These are phyloP conservation scores for Thermoascus crustaceus DNA, from an alignment of 2,329 filamentous ascomycete genomes.

Conservation along the genomic window DNA sequence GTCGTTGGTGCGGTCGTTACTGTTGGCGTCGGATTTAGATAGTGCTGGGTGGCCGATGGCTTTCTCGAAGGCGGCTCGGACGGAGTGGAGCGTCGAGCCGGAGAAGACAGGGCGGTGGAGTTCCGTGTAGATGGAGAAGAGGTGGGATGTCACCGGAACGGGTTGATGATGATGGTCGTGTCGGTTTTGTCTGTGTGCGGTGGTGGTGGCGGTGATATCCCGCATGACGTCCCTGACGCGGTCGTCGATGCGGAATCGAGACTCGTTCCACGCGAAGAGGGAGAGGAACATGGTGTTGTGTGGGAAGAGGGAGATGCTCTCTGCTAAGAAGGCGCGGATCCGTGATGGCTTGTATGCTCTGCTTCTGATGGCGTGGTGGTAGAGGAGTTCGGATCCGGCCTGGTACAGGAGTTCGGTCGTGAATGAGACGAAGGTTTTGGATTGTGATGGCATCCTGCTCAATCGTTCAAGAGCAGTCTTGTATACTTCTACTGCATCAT, in stretches of 20 bases:
- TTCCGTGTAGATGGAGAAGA: conserved; percentile 51
- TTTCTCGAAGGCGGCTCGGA: conserved; percentile 48
- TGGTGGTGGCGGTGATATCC: conserved; percentile 21
- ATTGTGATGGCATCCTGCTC: conserved; percentile 35
- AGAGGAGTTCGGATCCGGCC: conserved; percentile 57
- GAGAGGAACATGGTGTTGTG: conserved; percentile 67
- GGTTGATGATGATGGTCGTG: conserved; percentile 9
- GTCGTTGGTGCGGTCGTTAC: conserved; percentile 4
- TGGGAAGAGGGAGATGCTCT: conserved; percentile 59
- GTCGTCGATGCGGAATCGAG: conserved; percentile 64
- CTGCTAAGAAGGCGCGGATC: conserved; percentile 53
- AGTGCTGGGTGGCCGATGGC: conserved; percentile 36
- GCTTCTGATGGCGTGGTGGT: conserved; percentile 53
- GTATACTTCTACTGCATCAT: conserved; percentile 32
- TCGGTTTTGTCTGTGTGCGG: background rate
- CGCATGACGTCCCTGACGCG: conserved; percentile 61
- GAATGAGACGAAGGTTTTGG: conserved; percentile 21
- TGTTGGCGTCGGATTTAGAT: conserved; percentile 7
- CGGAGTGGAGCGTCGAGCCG: conserved; percentile 43
- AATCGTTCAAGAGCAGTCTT: conserved; percentile 37
- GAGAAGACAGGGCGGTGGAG: conserved; percentile 36
- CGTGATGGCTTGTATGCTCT: conserved; percentile 60
- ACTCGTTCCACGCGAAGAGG: conserved; percentile 65
- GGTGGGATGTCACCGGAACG: conserved; percentile 40
- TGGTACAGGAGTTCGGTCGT: conserved; percentile 59